A percentile compares a stretch with the other conserved stretches of the same genome.
Conservation (phyloP, 257 asterid species). For the Asclepias syriaca region DNA sequence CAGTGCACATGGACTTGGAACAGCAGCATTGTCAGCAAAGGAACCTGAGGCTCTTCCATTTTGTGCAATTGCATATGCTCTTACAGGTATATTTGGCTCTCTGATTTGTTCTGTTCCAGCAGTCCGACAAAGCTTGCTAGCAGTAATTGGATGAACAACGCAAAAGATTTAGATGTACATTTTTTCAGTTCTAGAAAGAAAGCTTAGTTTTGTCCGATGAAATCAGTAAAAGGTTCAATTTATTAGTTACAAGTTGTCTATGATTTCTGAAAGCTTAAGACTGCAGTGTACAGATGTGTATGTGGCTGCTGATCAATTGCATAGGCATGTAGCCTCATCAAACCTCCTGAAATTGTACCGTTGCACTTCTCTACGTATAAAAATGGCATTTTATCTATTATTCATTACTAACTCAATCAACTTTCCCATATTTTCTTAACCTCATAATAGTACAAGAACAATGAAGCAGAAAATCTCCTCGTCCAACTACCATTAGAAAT, state of each 20-base stretch:
- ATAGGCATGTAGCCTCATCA: too few relatives aligned
- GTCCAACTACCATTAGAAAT: too few relatives aligned
- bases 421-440: too few relatives aligned
- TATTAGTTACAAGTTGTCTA: neutral
- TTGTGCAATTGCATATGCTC: slow-evolving; percentile 93
- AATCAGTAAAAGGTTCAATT: neutral
- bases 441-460: too few relatives aligned
- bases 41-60: slow-evolving; percentile 99
- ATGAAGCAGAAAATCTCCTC: too few relatives aligned
- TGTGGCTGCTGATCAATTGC: too few relatives aligned
- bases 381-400: too few relatives aligned
- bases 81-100: slow-evolving; percentile 96
- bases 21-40: slow-evolving; percentile 96
- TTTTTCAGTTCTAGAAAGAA: neutral
- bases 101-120: slow-evolving; percentile 82
- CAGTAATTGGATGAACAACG: slow-evolving; percentile 54
- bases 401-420: too few relatives aligned
- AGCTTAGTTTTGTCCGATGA: neutral
- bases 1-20: slow-evolving; percentile 98
- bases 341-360: too few relatives aligned
- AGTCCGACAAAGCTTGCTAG: slow-evolving; percentile 83
- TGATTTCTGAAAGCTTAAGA: neutral
- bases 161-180: neutral
- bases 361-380: too few relatives aligned
- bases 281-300: neutral